Conservation (phyloP, 768 basidiomycete genomes). For the Agaricus sinodeliciosus region DNA sequence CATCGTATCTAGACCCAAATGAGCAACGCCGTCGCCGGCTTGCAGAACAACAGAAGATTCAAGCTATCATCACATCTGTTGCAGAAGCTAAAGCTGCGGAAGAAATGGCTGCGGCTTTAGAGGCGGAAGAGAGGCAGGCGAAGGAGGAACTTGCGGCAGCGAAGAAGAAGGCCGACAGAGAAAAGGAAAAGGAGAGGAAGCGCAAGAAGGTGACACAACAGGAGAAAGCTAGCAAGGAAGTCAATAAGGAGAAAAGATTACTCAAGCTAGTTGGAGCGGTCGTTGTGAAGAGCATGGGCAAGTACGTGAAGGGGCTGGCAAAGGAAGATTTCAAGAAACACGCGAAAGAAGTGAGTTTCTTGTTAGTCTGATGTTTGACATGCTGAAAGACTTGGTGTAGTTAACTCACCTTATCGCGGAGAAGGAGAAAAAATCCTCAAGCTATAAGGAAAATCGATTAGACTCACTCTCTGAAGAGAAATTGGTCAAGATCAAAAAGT, state of each 20-base stretch:
- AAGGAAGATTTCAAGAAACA: slow-evolving; percentile 88
- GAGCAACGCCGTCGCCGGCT: background rate
- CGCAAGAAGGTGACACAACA: slow-evolving; percentile 37
- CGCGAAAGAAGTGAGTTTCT: slow-evolving; percentile 76
- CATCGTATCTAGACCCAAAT: background rate
- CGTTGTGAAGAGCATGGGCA: slow-evolving; percentile 91
- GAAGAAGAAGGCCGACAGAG: slow-evolving; percentile 24
- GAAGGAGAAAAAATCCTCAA: slow-evolving; percentile 89
- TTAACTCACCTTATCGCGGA: slow-evolving; percentile 82
- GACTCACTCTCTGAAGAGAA: slow-evolving; percentile 85
- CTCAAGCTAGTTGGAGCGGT: slow-evolving; percentile 80
- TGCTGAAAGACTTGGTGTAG: slow-evolving; percentile 30
- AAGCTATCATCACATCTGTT: slow-evolving; percentile 31
- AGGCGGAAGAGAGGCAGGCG: slow-evolving; percentile 20
- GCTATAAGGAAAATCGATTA: slow-evolving; percentile 67
- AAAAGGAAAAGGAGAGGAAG: slow-evolving; percentile 23
- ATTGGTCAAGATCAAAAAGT: slow-evolving; percentile 83
- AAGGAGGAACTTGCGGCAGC: slow-evolving; percentile 15
- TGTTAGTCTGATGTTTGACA: background rate
- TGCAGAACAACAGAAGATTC: slow-evolving; percentile 13
- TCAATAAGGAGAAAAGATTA: slow-evolving; percentile 76
- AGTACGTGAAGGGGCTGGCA: slow-evolving; percentile 70
- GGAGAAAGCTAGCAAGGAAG: slow-evolving; percentile 69
- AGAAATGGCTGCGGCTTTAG: slow-evolving; percentile 22
- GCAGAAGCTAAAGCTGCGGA: slow-evolving; percentile 25